Percentiles rank a stretch among this genome's conserved stretches.
Evolutionary conservation across 2,329 filamentous ascomycete species (phyloP).

Genomic region (Tolypocladium ovalisporum): DNA sequence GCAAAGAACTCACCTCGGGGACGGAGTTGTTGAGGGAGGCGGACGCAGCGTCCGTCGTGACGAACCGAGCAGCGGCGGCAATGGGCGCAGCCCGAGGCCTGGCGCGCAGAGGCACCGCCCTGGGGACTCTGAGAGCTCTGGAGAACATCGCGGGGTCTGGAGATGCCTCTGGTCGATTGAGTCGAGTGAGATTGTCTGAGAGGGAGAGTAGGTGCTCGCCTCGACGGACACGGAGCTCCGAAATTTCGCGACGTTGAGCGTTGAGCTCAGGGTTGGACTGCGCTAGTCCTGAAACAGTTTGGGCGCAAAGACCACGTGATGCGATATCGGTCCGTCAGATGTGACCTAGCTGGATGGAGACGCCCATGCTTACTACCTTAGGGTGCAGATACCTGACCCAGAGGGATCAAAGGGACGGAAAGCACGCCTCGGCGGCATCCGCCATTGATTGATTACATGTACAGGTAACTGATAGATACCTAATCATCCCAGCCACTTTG

Average conservation of each 20-base stretch:
- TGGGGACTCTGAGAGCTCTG: constrained; percentile 52
- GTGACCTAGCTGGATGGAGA: neutral
- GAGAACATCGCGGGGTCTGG: constrained; percentile 51
- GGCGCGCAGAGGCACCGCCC: constrained; percentile 47
- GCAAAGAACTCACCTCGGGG: constrained; percentile 30
- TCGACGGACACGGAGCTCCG: constrained; percentile 23
- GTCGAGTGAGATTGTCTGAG: constrained; percentile 13
- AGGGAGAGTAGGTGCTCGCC: constrained; percentile 17
- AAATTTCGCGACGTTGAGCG: constrained; percentile 34
- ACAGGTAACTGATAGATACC: too few relatives aligned
- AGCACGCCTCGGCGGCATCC: neutral
- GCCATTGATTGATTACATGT: too few relatives aligned
- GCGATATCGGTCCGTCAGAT: neutral
- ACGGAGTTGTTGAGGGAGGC: constrained; percentile 73
- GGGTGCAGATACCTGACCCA: neutral
- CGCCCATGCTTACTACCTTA: too few relatives aligned
- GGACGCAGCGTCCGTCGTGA: constrained; percentile 92
- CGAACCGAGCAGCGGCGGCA: constrained; percentile 52
- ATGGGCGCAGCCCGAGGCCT: constrained; percentile 29
- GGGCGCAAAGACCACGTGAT: constrained; percentile 17
- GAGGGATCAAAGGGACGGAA: neutral
- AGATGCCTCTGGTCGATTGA: constrained; percentile 21
- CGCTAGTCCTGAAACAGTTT: constrained; percentile 15
- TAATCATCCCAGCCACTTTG: too few relatives aligned
- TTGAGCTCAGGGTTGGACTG: constrained; percentile 29